phyloP scores from a whole-genome alignment of 2,329 filamentous ascomycete species.

The Neofusicoccum cordaticola region DNA sequence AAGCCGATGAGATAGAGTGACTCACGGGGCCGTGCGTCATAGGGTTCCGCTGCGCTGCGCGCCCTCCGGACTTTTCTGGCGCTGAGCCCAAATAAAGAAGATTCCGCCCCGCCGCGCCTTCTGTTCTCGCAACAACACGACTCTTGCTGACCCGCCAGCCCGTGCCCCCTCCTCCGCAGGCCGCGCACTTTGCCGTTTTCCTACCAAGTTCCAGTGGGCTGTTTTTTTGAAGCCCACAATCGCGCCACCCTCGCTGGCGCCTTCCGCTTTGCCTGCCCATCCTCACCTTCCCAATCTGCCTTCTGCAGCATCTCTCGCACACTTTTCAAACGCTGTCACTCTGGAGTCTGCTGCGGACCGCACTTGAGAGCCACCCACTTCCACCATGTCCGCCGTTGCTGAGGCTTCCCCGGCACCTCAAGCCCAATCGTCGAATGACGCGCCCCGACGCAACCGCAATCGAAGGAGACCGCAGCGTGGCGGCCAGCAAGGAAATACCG shows the following conservation, averaged over 20 bases:
- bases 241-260: neutral
- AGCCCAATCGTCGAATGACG: neutral
- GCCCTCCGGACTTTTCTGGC: neutral
- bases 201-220: constrained; percentile 30
- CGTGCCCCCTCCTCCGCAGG: neutral
- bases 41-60: neutral
- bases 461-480: neutral
- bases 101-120: neutral
- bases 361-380: neutral
- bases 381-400: neutral
- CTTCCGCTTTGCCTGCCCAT: neutral
- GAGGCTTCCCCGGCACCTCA: neutral
- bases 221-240: constrained; percentile 28
- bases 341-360: neutral
- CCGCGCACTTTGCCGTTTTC: constrained; percentile 18
- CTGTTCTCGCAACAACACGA: constrained; percentile 18
- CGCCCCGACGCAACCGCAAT: constrained; percentile 6
- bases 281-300: neutral
- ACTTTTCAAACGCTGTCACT: neutral
- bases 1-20: neutral
- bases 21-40: constrained; percentile 15
- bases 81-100: neutral
- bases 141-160: neutral
- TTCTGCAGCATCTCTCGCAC: neutral
- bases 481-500: neutral